phyloP scores from a whole-genome alignment of 768 basidiomycete species.

The Chalciporus piperatus region DNA sequence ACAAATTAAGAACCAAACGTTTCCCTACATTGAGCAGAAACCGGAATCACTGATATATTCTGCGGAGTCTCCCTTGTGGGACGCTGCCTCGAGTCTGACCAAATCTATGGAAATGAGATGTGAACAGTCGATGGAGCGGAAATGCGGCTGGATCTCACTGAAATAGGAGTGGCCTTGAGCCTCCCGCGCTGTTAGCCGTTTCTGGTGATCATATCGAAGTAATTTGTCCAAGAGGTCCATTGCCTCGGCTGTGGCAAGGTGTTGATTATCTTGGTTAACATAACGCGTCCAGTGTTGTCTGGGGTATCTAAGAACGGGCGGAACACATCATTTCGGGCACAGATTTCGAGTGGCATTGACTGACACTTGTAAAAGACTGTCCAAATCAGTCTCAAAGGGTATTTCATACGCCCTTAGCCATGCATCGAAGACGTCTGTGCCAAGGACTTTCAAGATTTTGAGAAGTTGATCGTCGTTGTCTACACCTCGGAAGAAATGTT shows the following conservation, averaged over 20 bases:
- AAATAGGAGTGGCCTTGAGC: conserved; percentile 68
- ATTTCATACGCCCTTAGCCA: conserved; percentile 63
- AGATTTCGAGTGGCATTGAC: conserved; percentile 9
- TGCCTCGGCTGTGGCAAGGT: conserved; percentile 57
- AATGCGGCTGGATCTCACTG: conserved; percentile 37
- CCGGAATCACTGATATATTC: conserved; percentile 50
- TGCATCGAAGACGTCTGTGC: conserved; percentile 61
- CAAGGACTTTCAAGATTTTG: conserved; percentile 65
- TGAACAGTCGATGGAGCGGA: conserved; percentile 15
- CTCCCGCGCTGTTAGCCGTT: conserved; percentile 64
- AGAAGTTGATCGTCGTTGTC: conserved; percentile 75
- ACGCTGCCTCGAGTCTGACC: conserved; percentile 46
- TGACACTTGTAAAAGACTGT: conserved; percentile 51
- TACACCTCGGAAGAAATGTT: conserved; percentile 72
- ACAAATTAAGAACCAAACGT: neutral
- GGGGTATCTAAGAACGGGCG: conserved; percentile 41
- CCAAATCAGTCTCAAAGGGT: conserved; percentile 61
- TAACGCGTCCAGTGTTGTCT: conserved; percentile 66
- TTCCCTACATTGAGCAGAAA: conserved; percentile 40
- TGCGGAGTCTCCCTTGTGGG: conserved; percentile 37
- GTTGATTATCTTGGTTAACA: conserved; percentile 55
- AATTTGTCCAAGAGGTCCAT: conserved; percentile 66
- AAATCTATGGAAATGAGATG: conserved; percentile 37
- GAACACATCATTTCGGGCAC: conserved; percentile 1
- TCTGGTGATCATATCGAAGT: conserved; percentile 66